phyloP scores from a whole-genome alignment of 176 grass and related monocot genomes.

The Canna indica region DNA sequence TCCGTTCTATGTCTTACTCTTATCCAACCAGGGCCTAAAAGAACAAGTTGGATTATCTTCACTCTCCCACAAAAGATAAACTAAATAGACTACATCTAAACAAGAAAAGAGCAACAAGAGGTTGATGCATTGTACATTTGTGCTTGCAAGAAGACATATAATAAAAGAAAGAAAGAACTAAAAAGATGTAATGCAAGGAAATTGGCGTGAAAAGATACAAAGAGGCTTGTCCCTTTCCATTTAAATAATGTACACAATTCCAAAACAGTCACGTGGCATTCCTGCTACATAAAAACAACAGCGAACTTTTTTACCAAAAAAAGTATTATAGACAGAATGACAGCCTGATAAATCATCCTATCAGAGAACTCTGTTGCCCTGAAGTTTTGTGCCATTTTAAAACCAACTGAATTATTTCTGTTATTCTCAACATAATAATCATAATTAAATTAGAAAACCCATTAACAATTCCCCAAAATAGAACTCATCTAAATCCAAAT shows the following conservation, averaged over 20 bases:
- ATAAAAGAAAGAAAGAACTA: too few relatives aligned
- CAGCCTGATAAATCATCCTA: neutral
- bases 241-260: neutral
- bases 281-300: neutral
- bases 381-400: neutral
- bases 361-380: neutral
- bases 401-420: neutral
- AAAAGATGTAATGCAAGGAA: neutral
- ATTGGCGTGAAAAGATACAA: neutral
- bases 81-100: too few relatives aligned
- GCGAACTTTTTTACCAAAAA: neutral
- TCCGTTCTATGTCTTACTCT: too few relatives aligned
- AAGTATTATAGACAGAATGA: neutral
- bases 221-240: neutral
- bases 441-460: neutral
- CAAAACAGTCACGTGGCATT: neutral
- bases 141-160: too few relatives aligned
- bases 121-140: too few relatives aligned
- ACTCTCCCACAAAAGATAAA: too few relatives aligned
- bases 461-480: neutral
- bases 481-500: neutral
- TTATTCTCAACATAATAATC: neutral
- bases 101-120: too few relatives aligned
- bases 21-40: too few relatives aligned
- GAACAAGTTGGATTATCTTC: too few relatives aligned